These are phyloP conservation scores for Colletotrichum orchidophilum DNA, from an alignment of 2,329 filamentous ascomycete genomes.

Conservation along the genomic window DNA sequence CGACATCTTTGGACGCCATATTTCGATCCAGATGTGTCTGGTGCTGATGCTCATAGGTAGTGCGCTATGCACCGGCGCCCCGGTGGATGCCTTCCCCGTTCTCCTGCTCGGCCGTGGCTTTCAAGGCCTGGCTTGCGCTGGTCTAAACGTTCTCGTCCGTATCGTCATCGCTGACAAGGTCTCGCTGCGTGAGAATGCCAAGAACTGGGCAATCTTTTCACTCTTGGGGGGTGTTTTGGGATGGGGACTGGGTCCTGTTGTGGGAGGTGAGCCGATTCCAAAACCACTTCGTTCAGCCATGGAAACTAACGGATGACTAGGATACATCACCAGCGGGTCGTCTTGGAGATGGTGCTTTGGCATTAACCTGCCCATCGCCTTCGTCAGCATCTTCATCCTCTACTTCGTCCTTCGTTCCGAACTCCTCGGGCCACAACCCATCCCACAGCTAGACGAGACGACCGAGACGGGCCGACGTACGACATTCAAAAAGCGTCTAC, in stretches of 20 bases:
- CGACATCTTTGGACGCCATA: conserved; percentile 72
- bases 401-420: conserved; percentile 67
- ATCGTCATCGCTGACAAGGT: conserved; percentile 74
- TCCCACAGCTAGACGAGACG: conserved; percentile 55
- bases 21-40: conserved; percentile 68
- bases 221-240: conserved; percentile 64
- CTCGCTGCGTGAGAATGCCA: conserved; percentile 67
- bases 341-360: conserved; percentile 76
- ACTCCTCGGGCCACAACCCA: conserved; percentile 62
- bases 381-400: conserved; percentile 60
- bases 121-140: conserved; percentile 70
- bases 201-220: conserved; percentile 70
- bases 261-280: conserved; percentile 56
- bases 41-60: conserved; percentile 68
- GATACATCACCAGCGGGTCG: conserved; percentile 57
- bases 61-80: conserved; percentile 68
- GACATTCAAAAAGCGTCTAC: conserved; percentile 55
- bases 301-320: conserved; percentile 30
- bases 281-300: too few species aligned
- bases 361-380: conserved; percentile 66
- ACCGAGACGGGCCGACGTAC: conserved; percentile 42
- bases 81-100: conserved; percentile 62
- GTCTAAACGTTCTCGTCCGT: conserved; percentile 67
- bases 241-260: conserved; percentile 69
- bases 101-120: conserved; percentile 71